phyloP scores from a whole-genome alignment of 352 stramenopile genomes.

The Thraustochytrium sp. region DNA sequence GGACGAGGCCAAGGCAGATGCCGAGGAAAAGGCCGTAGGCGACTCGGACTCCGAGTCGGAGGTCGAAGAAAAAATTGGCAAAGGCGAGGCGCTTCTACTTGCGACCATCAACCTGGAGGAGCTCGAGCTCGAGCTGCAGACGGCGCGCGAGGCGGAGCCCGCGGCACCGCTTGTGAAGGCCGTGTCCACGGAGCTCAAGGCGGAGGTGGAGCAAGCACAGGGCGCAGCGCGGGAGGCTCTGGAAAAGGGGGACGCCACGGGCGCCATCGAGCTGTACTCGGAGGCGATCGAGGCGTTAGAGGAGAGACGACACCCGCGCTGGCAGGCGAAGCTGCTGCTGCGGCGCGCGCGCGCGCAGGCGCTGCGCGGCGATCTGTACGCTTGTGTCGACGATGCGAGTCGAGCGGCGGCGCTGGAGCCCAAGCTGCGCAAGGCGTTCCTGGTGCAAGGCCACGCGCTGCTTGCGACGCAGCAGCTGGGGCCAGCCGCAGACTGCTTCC shows the following conservation, averaged over 20 bases:
- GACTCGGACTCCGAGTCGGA: too few relatives aligned
- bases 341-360: not conserved
- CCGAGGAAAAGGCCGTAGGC: too few relatives aligned
- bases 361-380: not conserved
- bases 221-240: not conserved
- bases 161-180: too few relatives aligned
- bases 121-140: too few relatives aligned
- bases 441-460: not conserved
- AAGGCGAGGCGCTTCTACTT: too few relatives aligned
- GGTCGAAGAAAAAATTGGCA: too few relatives aligned
- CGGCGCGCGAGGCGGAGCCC: too few relatives aligned
- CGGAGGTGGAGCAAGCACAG: not conserved
- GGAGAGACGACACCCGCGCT: not conserved
- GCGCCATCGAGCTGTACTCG: not conserved
- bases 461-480: not conserved
- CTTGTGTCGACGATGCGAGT: not conserved
- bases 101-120: too few relatives aligned
- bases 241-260: not conserved
- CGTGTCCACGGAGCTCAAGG: not conserved
- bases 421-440: constrained; percentile 11
- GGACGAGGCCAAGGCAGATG: too few relatives aligned
- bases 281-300: not conserved
- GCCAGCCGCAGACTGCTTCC: constrained; percentile 3
- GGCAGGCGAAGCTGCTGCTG: constrained; percentile 18
- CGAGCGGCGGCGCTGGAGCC: not conserved